Base-by-base conservation (phyloP, 164 flowering plant species). In the Tinospora cordifolia region DNA sequence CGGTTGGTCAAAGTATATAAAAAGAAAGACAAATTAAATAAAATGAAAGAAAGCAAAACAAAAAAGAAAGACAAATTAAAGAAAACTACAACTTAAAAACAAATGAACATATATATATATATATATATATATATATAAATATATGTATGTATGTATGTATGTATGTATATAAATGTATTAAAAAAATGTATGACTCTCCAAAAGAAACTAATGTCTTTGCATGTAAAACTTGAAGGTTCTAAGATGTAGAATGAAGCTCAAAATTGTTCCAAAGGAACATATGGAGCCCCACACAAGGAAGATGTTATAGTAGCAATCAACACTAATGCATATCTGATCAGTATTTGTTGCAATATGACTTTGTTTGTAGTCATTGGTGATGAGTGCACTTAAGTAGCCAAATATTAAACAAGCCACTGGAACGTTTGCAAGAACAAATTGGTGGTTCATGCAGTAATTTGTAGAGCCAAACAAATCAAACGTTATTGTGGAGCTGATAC, bases 251-350 rank as follows among this genome's bases (percentile, higher is more conserved):
- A 51, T 19, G 22, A 49, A 47, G n/a, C n/a, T n/a, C n/a, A n/a
- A n/a, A n/a, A n/a, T n/a, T n/a, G n/a, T n/a, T n/a, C n/a, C n/a
- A n/a, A 67, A 5, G 36, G 40, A 67, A 17, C 58, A 67, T 25
- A 67, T 26, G 6, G 70, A 67, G 3, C 41, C 70, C 70, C 70
- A 67, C 2, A 67, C 27, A 9, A 49, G 47, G 60, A 67, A 67
- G 6, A 27, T 67, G 7, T 27, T 67, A 17, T 5, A 26, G 10
- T 46, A 67, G 38, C 59, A 67, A 24, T 49, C 36, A 26, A 49
- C 51, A 6, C 60, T 62, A 11, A 51, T 14, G 22, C 70, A 67
- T 15, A 39, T 19, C 46, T 21, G 47, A 36, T 47, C 21, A 67
- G 21, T 49, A 6, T 14, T 58, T 44, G 3, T 27, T 47, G 36